Evolutionary conservation across 1,284 basidiomycete species (phyloP).

Genomic region (Leccinum fallax): DNA sequence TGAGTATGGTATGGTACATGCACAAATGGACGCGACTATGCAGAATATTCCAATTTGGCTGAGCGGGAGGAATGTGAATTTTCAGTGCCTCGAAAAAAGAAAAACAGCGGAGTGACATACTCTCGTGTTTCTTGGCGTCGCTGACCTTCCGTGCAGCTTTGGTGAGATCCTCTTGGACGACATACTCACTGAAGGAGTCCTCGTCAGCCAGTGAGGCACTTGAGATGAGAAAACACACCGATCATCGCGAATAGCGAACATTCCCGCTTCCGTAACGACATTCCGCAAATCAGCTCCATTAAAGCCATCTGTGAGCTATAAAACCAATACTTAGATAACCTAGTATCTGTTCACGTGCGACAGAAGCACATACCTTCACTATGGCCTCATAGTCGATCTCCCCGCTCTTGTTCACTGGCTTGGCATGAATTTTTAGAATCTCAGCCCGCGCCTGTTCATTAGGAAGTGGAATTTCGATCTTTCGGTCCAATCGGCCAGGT

Average conservation of each 20-base stretch:
- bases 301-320: slow-evolving; percentile 85
- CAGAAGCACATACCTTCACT: slow-evolving; percentile 70
- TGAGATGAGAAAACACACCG: slow-evolving; percentile 48
- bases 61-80: slow-evolving; percentile 4
- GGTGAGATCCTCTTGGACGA: slow-evolving; percentile 93
- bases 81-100: slow-evolving; percentile 6
- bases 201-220: background rate
- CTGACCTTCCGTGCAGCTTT: slow-evolving; percentile 98
- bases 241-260: slow-evolving; percentile 99
- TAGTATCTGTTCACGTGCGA: background rate
- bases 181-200: slow-evolving; percentile 66
- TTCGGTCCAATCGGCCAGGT: slow-evolving; percentile 94
- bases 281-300: slow-evolving; percentile 97
- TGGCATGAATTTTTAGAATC: slow-evolving; percentile 97
- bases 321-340: background rate
- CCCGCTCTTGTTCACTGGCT: slow-evolving; percentile 92
- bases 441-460: slow-evolving; percentile 96
- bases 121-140: slow-evolving; percentile 96
- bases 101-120: slow-evolving; percentile 45
- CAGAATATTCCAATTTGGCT: slow-evolving; percentile 65
- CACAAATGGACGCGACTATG: slow-evolving; percentile 29
- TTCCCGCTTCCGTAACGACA: slow-evolving; percentile 97
- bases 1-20: slow-evolving; percentile 28
- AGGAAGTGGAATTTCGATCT: slow-evolving; percentile 97
- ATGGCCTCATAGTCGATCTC: slow-evolving; percentile 97